phyloP scores from a whole-genome alignment of 441 rosid species.

The Euphorbia celastroides region DNA sequence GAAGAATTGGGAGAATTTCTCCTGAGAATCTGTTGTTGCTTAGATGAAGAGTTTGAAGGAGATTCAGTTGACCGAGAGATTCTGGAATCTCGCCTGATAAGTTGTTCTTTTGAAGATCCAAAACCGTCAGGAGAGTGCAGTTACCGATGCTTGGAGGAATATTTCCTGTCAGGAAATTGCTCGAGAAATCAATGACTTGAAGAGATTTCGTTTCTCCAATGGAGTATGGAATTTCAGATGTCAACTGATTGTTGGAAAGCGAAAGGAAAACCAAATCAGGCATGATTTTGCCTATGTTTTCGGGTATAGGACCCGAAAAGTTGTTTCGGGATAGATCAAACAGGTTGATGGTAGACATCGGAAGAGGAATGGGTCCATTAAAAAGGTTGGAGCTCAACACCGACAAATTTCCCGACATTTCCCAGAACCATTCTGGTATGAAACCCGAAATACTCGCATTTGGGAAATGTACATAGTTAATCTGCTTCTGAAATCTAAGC shows the following conservation, averaged over 20 bases:
- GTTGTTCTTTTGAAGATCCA: conserved; percentile 37
- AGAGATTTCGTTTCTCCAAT: conserved; percentile 31
- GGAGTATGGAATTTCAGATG: conserved; percentile 28
- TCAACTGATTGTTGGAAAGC: conserved; percentile 28
- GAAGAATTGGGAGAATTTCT: conserved; percentile 26
- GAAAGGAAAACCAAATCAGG: conserved; percentile 31
- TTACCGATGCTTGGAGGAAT: conserved; percentile 41
- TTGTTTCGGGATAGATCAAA: conserved; percentile 37
- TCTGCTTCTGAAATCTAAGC: conserved; percentile 27
- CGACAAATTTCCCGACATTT: conserved; percentile 28
- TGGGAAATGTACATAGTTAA: conserved; percentile 24
- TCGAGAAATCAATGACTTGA: conserved; percentile 36
- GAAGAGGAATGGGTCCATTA: conserved; percentile 35
- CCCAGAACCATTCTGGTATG: conserved; percentile 47
- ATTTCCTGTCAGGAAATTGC: conserved; percentile 31
- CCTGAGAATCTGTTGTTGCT: conserved; percentile 36
- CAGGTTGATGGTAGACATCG: conserved; percentile 18
- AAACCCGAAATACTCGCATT: conserved; percentile 39
- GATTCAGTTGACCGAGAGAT: conserved; percentile 26
- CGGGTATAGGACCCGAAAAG: conserved; percentile 35
- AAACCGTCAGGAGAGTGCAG: conserved; percentile 25
- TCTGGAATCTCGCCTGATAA: conserved; percentile 34
- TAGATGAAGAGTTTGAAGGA: conserved; percentile 35
- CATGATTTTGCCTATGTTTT: conserved; percentile 25
- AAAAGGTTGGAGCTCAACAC: conserved; percentile 38